Evolutionary conservation across 2,329 filamentous ascomycete species (phyloP), one percentile per base, ranked within the genome.

Genomic region (Pseudogymnoascus sp.): DNA sequence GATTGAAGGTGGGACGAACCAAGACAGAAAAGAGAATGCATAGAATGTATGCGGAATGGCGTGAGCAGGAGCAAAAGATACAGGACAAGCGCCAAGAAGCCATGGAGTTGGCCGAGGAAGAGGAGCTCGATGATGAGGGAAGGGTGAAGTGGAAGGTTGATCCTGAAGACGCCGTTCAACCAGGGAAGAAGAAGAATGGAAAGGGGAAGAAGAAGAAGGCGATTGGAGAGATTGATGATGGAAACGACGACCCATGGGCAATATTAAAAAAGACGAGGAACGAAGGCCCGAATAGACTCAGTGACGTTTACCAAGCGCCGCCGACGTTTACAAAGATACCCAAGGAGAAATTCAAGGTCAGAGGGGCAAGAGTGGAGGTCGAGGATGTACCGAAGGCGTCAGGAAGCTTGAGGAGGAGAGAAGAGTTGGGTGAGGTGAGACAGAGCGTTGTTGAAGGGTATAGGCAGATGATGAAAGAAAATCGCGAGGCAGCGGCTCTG

Each of bases 1-100:
- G 89, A 0, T 70, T 88, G 7, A 89, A 91, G 71, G 81, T 86
- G 15, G 82, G 84, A 65, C 81, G 84, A 60, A 97, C 92, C 5
- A 88, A 87, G 73, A 94, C 92, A 70, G 92, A 97, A 77, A 89
- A 86, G 72, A 87, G 88, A 67, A 87, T 97, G 79, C 86, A 87
- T 68, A 90, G 90, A 70, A 81, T 91, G 66, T 91, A 92, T 72
- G 87, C 88, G 48, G 90, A 93, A 68, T 92, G 89, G 82, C 79
- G 82, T 61, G 86, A 86, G 67, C 83, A 88, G 68, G 88, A 89
- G 21, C 78, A 78, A 60, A 85, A 84, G 48, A 70, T 71, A 6
- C 66, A 72, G 31, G 71, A 74, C 58, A 68, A 66, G 58, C 44
- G 66, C n/a, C 62, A 68, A 39, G 71, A 71, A 17, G 69, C 63